Base-by-base conservation (phyloP, 768 basidiomycete species). In the Phlebiopsis gigantea region DNA sequence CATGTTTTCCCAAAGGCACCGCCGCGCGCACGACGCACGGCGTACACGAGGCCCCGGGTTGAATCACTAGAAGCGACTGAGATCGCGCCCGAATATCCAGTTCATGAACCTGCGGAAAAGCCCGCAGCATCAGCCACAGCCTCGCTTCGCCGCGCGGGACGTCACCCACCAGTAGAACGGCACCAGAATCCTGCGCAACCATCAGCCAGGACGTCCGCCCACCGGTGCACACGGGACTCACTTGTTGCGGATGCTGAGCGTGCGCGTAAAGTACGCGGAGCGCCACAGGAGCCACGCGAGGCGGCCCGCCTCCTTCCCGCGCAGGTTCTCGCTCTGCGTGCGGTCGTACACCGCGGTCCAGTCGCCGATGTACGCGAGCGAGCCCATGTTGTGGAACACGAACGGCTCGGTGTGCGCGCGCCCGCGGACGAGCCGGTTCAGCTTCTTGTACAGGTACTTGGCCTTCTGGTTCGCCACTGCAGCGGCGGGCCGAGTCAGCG, bases 261-360 rank as follows among this genome's bases (percentile, higher is more conserved):
- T 87, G 80, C 81, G 82, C 5, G 86, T 87, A 68, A 89, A 88
- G 71, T 92, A 91, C 1, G 89, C 88, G 17, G 84, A 86, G 53
- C 88, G 77, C 88, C 88, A 90, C 47, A 90, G 73, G 29, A 90
- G 73, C 88, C 88, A 90, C 10, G 88, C 88, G 39, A 87, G 59
- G 34, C 85, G 77, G 25, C 88, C 83, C 39, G 81, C 76, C 70
- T 88, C 80, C 67, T 81, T 83, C 54, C 76, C 71, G 71, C 71
- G 64, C 6, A 57, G 49, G 19, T 34, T 73, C 47, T 76, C 73
- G 43, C 77, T 72, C 15, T 74, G 72, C 44, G 84, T 78, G 55
- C 84, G 75, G 71, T 89, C 88, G 63, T 88, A 89, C 25, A 90
- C 83, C 1, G 88, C 88, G 73, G 85, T 85, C 88, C 88, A 90